Evolutionary conservation across 768 basidiomycete species (phyloP).

Genomic region (Lactifluus subvellereus): DNA sequence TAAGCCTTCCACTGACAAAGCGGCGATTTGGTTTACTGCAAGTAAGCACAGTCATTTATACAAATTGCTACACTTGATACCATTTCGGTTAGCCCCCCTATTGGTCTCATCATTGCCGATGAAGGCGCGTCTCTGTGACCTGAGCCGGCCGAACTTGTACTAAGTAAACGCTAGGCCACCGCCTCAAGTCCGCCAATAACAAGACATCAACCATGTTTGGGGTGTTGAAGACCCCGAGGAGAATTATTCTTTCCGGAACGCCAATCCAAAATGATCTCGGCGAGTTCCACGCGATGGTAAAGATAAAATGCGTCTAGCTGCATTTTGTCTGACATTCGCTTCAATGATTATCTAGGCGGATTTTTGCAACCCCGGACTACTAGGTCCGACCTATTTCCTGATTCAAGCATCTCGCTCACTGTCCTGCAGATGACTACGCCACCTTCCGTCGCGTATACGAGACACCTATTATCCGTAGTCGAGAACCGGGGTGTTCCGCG

Average conservation of each 20-base stretch:
- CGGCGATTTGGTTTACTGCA: slow-evolving; percentile 54
- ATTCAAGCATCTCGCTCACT: slow-evolving; percentile 4
- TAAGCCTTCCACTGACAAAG: slow-evolving; percentile 30
- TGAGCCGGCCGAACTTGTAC: neutral
- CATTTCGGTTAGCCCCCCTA: slow-evolving; percentile 57
- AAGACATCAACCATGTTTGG: slow-evolving; percentile 89
- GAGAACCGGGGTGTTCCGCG: slow-evolving; percentile 64
- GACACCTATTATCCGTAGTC: slow-evolving; percentile 77
- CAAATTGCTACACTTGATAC: neutral
- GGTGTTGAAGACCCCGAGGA: slow-evolving; percentile 61
- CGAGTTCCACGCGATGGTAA: slow-evolving; percentile 95
- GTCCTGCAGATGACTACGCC: slow-evolving; percentile 57
- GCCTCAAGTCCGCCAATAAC: slow-evolving; percentile 85
- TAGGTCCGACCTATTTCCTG: slow-evolving; percentile 44
- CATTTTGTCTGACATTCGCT: neutral
- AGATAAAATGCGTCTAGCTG: slow-evolving; percentile 21
- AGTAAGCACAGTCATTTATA: slow-evolving; percentile 37
- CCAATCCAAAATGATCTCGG: slow-evolving; percentile 95
- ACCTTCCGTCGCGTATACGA: slow-evolving; percentile 82
- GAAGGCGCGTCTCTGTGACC: slow-evolving; percentile 54
- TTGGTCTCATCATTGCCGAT: slow-evolving; percentile 92
- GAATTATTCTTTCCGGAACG: slow-evolving; percentile 91
- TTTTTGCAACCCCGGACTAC: slow-evolving; percentile 89
- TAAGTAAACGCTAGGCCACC: slow-evolving; percentile 53
- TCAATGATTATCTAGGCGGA: slow-evolving; percentile 51